These are phyloP conservation scores for Drosera capensis DNA, from an alignment of 148 eudicot species.

Conservation along the genomic window DNA sequence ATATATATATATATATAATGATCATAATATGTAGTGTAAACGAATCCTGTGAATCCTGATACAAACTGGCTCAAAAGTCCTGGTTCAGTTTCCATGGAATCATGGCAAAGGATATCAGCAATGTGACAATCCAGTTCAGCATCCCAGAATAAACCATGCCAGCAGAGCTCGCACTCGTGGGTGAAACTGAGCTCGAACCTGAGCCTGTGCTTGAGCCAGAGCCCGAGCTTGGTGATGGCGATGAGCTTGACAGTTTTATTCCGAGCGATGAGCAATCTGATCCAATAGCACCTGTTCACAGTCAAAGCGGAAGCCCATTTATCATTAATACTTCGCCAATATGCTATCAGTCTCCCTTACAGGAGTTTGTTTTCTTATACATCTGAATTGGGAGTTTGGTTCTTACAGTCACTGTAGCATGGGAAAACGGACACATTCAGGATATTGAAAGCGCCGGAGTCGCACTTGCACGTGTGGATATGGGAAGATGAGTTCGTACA, in stretches of 20 bases:
- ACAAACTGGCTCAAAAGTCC: too few species aligned
- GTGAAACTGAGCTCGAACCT: constrained; percentile 5
- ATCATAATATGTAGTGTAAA: too few species aligned
- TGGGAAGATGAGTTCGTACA: constrained; percentile 31
- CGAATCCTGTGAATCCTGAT: too few species aligned
- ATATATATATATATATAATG: too few species aligned
- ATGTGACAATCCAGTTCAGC: too few species aligned
- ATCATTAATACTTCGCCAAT: not conserved
- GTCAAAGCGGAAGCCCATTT: too few species aligned
- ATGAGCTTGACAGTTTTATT: constrained; percentile 25
- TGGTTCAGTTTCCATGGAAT: too few species aligned
- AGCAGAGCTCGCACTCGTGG: not conserved
- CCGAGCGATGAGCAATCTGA: constrained; percentile 49
- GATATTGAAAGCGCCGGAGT: constrained; percentile 31
- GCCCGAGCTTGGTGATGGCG: too few species aligned
- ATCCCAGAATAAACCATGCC: too few species aligned
- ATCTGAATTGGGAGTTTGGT: not conserved
- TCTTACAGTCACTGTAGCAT: constrained; percentile 52
- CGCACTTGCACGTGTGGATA: constrained; percentile 39
- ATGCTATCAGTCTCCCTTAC: not conserved
- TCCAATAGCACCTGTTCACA: constrained; percentile 44
- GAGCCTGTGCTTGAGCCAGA: constrained; percentile 15
- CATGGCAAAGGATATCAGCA: too few species aligned
- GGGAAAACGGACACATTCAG: constrained; percentile 42
- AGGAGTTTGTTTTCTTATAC: not conserved